A percentile compares a stretch with the other conserved stretches of the same genome.
Evolutionary conservation across 225 moss, liverwort and hornwort species (phyloP).

Genomic region (Straminergon stramineum): DNA sequence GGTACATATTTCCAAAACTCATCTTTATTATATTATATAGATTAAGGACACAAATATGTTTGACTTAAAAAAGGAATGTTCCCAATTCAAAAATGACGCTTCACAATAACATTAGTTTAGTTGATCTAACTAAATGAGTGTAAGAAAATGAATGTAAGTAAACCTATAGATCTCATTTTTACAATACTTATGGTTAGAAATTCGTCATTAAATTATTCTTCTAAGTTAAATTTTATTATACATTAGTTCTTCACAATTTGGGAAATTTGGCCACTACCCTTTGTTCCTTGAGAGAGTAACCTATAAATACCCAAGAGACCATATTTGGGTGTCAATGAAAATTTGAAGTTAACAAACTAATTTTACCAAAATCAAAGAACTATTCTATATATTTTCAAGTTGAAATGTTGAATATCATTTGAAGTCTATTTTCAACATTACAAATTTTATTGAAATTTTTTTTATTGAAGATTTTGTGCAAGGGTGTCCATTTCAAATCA

Average conservation of each 20-base stretch:
- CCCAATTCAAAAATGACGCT: background rate
- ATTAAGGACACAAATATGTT: background rate
- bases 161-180: background rate
- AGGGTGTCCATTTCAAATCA: background rate
- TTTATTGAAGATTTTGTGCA: background rate
- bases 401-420: background rate
- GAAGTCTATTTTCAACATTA: background rate
- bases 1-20: background rate
- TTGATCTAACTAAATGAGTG: background rate
- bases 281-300: rapidly evolving
- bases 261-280: background rate
- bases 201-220: background rate
- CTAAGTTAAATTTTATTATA: background rate
- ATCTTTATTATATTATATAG: background rate
- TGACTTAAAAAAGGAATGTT: background rate
- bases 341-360: background rate
- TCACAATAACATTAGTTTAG: background rate
- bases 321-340: background rate
- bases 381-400: background rate
- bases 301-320: background rate
- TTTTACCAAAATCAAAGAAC: background rate
- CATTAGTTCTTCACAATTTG: background rate
- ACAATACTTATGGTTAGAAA: background rate
- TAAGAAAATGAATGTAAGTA: background rate
- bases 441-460: background rate